Evolutionary conservation across 495 filamentous ascomycete genomes (phyloP).

Genomic region (Cryomyces minteri): DNA sequence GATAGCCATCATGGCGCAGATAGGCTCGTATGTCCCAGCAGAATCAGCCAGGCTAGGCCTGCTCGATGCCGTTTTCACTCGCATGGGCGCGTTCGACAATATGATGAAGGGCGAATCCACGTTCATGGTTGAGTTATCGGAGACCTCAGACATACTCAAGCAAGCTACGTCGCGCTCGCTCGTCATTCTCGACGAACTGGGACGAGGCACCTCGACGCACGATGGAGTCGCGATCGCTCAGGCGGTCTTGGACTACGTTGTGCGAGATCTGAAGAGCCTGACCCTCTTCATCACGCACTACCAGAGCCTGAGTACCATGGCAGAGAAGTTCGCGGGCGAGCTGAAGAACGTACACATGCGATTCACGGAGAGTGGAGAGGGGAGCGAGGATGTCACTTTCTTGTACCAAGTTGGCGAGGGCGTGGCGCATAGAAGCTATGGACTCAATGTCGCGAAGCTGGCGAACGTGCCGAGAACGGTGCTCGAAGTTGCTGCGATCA

Average conservation of each 20-base stretch:
- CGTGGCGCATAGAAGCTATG: conserved; percentile 83
- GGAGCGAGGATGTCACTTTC: conserved; percentile 26
- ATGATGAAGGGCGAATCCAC: conserved; percentile 89
- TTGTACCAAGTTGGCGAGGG: conserved; percentile 55
- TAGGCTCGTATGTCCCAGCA: conserved; percentile 88
- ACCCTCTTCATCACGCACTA: conserved; percentile 97
- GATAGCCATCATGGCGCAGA: conserved; percentile 83
- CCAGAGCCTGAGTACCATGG: conserved; percentile 61
- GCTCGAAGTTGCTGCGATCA: conserved; percentile 56
- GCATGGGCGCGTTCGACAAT: conserved; percentile 95
- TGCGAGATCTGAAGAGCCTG: conserved; percentile 52
- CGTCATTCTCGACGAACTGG: conserved; percentile 90
- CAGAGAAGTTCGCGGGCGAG: conserved; percentile 40
- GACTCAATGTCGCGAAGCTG: conserved; percentile 77
- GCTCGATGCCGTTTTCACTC: conserved; percentile 81
- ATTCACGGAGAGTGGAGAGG: conserved; percentile 38
- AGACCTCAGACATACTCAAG: conserved; percentile 81
- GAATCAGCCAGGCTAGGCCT: conserved; percentile 54
- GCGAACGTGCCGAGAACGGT: conserved; percentile 64
- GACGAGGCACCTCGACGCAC: conserved; percentile 80
- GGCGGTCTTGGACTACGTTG: conserved; percentile 70
- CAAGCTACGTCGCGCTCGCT: conserved; percentile 63
- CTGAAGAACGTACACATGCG: conserved; percentile 70
- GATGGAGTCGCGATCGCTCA: conserved; percentile 94
- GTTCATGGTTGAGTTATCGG: conserved; percentile 94